Percentiles rank a stretch among this genome's conserved stretches.
phyloP scores from a whole-genome alignment of 2,329 filamentous ascomycete genomes.

The Diaporthe vexans region DNA sequence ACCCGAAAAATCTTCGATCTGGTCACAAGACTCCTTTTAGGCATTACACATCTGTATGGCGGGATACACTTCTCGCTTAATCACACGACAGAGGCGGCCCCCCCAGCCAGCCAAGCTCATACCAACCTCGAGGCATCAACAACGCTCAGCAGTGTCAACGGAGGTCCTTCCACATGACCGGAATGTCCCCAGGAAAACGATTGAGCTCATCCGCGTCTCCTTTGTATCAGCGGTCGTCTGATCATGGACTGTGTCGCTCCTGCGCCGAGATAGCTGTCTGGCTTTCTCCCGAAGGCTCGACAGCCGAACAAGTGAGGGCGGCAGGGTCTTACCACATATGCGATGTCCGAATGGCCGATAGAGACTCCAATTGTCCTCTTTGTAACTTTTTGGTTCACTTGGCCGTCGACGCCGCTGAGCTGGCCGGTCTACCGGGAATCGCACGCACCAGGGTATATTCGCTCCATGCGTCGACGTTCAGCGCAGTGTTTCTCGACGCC shows the following conservation, averaged over 20 bases:
- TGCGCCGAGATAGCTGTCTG: constrained; percentile 15
- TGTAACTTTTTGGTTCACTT: constrained; percentile 9
- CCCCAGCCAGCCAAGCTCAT: neutral
- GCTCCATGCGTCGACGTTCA: constrained; percentile 29
- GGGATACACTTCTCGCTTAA: neutral
- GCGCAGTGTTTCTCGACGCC: constrained; percentile 22
- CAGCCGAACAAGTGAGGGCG: neutral
- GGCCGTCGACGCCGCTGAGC: neutral
- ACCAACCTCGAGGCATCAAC: neutral
- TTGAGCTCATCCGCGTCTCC: neutral
- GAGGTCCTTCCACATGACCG: neutral
- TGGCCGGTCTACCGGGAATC: neutral
- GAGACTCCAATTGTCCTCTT: neutral
- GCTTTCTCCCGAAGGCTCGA: neutral
- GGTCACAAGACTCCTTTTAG: neutral
- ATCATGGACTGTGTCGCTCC: neutral
- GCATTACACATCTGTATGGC: neutral
- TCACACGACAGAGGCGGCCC: neutral
- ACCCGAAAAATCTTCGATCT: neutral
- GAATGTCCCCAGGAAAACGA: neutral
- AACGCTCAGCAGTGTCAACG: neutral
- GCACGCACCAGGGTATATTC: neutral
- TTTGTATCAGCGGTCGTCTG: neutral
- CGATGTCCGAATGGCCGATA: constrained; percentile 17
- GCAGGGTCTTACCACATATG: constrained; percentile 5